Base-by-base conservation (phyloP, 2,329 filamentous ascomycete genomes). In the Pseudogymnoascus sp. region DNA sequence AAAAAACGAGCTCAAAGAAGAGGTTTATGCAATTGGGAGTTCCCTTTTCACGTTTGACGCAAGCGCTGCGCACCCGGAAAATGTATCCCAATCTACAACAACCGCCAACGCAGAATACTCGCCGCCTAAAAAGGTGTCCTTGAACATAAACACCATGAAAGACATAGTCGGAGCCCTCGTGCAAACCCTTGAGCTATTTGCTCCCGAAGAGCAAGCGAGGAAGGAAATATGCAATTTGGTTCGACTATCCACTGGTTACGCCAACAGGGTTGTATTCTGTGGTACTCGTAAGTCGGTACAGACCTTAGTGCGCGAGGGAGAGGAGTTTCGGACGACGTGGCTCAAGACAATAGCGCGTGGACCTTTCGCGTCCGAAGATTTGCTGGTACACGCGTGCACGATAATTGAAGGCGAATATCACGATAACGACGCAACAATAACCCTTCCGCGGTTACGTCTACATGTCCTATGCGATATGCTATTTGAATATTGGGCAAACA, bases 401-500 rank as follows among this genome's bases (percentile, higher is more conserved):
- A 36, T 36, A 18, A 33, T 61, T 8, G 12, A 35, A 18, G 25
- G 1, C 7, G 47, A 18, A 38, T 33, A 61, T 35, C 28, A 9
- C 25, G 3, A 14, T 7, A 6, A 37, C 41, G 20, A 60, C 15
- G n/a, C n/a, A 53, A 53, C n/a, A 53, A 53, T 53, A 33, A 33
- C 25, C n/a, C 47, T 53, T 33, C 47, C 47, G 28, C 36, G n/a
- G 63, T 14, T 65, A 6, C 41, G 43, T 8, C 25, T n/a, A 18
- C 22, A 58, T 12, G 58, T 50, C 30, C 50, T 39, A n/a, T 39
- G 60, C 47, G 47, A 60, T 12, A 35, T 64, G 15, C 25, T 65
- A 2, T 61, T 71, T 25, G 57, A 62, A 20, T 64, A 64, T 36
- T 70, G 68, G 69, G 64, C 62, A 14, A 62, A 58, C 33, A 67